Percentiles rank a stretch among this genome's conserved stretches.
These are phyloP conservation scores for Naganishia randhawae DNA, from an alignment of 768 basidiomycete genomes.

Conservation along the genomic window DNA sequence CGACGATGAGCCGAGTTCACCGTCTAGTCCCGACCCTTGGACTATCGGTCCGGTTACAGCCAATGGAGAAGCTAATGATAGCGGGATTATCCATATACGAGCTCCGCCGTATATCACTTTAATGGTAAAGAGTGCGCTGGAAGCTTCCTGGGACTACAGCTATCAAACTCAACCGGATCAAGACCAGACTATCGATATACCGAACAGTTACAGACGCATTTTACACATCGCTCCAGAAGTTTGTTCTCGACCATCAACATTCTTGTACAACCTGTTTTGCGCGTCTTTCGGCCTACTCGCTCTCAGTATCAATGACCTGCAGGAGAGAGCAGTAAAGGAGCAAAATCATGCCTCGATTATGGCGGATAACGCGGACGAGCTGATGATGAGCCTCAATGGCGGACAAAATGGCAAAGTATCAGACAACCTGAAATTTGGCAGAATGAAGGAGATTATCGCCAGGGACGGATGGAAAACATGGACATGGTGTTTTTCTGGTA, in stretches of 20 bases:
- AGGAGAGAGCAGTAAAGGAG: not conserved
- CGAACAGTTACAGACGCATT: slow-evolving; percentile 1
- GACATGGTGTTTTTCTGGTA: slow-evolving; percentile 18
- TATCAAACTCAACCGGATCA: no score
- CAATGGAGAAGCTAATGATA: not conserved
- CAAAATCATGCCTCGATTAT: not conserved
- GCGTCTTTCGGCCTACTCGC: slow-evolving; percentile 12
- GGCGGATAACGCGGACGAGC: slow-evolving; percentile 11
- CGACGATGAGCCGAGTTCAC: not conserved
- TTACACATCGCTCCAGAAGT: slow-evolving; percentile 17
- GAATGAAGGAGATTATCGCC: slow-evolving; percentile 11
- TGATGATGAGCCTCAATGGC: slow-evolving; percentile 11
- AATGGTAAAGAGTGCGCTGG: slow-evolving; percentile 12
- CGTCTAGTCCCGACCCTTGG: slow-evolving; percentile 3
- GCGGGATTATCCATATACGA: not conserved
- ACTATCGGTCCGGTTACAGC: not conserved
- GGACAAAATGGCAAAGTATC: slow-evolving; percentile 9
- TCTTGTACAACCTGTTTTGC: slow-evolving; percentile 13
- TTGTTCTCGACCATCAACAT: not conserved
- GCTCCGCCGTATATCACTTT: slow-evolving; percentile 23
- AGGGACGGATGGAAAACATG: slow-evolving; percentile 15
- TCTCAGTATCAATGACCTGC: not conserved
- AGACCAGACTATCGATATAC: not conserved
- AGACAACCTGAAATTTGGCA: slow-evolving; percentile 7
- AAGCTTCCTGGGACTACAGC: not conserved